A percentile compares a stretch with the other conserved stretches of the same genome.
Conservation (phyloP, 306 rosid genomes). For the Gastrolobium villosum region DNA sequence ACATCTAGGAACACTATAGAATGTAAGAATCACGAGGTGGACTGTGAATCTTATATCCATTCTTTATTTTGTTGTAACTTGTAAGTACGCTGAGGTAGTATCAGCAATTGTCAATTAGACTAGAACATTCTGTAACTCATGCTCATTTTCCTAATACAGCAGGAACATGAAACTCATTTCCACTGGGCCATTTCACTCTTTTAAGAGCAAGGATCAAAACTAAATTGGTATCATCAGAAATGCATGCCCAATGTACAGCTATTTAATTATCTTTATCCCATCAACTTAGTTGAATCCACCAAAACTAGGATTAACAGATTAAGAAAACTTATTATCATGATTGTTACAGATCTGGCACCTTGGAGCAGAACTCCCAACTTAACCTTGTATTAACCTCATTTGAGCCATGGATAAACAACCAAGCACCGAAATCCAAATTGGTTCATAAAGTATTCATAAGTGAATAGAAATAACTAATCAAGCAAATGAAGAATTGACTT, state of each 20-base stretch:
- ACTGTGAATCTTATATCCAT: background rate
- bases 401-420: constrained; percentile 15
- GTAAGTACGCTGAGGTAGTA: background rate
- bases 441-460: constrained; percentile 14
- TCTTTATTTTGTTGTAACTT: background rate
- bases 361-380: constrained; percentile 37
- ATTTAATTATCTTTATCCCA: constrained; percentile 32
- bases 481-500: constrained; percentile 60
- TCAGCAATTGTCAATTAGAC: background rate
- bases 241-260: constrained; percentile 16
- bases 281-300: constrained; percentile 17
- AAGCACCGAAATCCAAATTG: background rate
- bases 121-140: background rate
- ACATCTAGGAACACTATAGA: constrained; percentile 17
- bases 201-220: constrained; percentile 31
- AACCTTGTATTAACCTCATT: constrained; percentile 19
- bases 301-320: constrained; percentile 27
- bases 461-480: constrained; percentile 31
- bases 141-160: constrained; percentile 29
- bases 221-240: background rate
- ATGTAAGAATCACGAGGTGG: constrained; percentile 28
- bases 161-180: constrained; percentile 4
- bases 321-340: constrained; percentile 25
- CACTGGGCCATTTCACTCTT: constrained; percentile 14
- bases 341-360: background rate